Percentiles rank a stretch among this genome's conserved stretches.
Conservation (phyloP, 1,284 basidiomycete species). For the Ceratobasidium sp. region DNA sequence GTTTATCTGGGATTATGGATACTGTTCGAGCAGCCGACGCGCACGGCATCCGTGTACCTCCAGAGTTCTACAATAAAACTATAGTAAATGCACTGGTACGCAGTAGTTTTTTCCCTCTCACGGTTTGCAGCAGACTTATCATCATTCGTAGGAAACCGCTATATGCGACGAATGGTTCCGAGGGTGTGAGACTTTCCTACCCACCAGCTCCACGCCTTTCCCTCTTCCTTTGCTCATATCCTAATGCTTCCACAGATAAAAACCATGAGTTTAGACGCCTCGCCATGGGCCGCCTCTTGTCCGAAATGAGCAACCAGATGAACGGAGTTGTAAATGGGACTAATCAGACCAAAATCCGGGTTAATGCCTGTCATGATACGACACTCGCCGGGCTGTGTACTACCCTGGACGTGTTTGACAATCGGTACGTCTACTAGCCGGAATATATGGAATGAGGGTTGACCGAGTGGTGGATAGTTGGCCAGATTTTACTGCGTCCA, state of each 20-base stretch:
- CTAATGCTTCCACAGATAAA: conserved; percentile 58
- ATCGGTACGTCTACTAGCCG: conserved; percentile 58
- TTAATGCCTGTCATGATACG: conserved; percentile 65
- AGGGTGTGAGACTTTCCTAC: conserved; percentile 52
- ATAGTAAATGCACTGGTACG: conserved; percentile 67
- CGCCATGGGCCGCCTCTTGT: conserved; percentile 77
- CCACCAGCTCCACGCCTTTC: not conserved
- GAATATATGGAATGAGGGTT: not conserved
- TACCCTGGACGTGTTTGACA: conserved; percentile 78
- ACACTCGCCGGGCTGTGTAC: conserved; percentile 70
- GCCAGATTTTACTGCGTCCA: conserved; percentile 75
- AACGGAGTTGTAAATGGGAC: conserved; percentile 58
- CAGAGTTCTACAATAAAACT: conserved; percentile 69
- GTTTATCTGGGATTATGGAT: conserved; percentile 81
- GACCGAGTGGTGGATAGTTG: conserved; percentile 55
- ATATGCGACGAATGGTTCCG: conserved; percentile 82
- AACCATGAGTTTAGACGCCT: conserved; percentile 76
- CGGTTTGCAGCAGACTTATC: not conserved
- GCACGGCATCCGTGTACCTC: conserved; percentile 72
- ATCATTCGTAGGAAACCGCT: conserved; percentile 66
- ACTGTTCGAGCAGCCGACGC: conserved; percentile 76
- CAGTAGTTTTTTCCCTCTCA: conserved; percentile 37
- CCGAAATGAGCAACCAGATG: conserved; percentile 69
- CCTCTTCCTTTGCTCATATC: not conserved
- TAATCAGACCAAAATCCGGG: conserved; percentile 63